Evolutionary conservation across 108 stramenopile species (phyloP), one percentile per base, ranked within the genome.

Genomic region (Nitzschia sp.): DNA sequence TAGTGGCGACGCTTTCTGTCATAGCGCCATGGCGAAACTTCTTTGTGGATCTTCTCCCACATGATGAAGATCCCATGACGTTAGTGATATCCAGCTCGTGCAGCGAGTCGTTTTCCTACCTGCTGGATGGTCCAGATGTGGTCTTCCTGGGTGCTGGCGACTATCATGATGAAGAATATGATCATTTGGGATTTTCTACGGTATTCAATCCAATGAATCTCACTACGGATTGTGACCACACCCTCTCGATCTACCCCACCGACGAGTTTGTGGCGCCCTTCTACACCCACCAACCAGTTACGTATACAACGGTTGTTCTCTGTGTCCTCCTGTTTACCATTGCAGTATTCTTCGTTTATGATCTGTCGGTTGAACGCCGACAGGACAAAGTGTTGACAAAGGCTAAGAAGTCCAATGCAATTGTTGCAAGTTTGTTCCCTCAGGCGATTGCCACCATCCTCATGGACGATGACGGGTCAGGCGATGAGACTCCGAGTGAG

Each of bases 61-160:
- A 17, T 17, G 17, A 17, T 6, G 14, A 48, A 15, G 46, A 17
- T 48, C n/a, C 14, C 46, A 48, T 48, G 17, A 17, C 17, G n/a
- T 17, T 34, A 3, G 63, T 65, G 0, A 6, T 65, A 29, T 37
- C 21, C 10, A 65, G 38, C n/a, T 26, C 38, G 15, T 65, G 63
- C 10, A n/a, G 20, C 34, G 50, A 65, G 29, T n/a, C n/a, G 10
- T 25, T 55, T 10, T 26, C 51, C 44, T 52, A 51, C 39, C 19
- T 17, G 0, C 14, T 91, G 5, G 38, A 38, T 59, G 64, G 61
- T 24, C 61, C 50, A 1, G 15, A 24, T 6, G 64, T 72, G 8
- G 52, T 51, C 0, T 71, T 80, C 12, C 26, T 86, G 42, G 86
- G 86, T 6, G 57, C 60, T 20, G 83, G 83, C 15, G 83, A 83